phyloP scores from a whole-genome alignment of 805 yeast genomes.

The Barnettozyma siamensis region DNA sequence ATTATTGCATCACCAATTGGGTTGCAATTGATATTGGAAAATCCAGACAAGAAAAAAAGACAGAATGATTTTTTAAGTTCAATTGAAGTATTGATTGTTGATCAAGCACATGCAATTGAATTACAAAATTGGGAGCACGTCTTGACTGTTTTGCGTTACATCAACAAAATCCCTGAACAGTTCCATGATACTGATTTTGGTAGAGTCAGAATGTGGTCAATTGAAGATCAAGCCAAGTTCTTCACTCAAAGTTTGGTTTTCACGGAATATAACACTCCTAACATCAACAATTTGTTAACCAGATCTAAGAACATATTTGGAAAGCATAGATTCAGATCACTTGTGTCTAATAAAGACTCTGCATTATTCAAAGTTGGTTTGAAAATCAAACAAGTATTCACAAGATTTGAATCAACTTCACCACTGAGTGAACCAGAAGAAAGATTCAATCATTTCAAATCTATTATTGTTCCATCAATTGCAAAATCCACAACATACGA shows the following conservation, averaged over 20 bases:
- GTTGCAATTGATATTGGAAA: slow-evolving; percentile 69
- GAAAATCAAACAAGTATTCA: slow-evolving; percentile 61
- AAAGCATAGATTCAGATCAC: slow-evolving; percentile 48
- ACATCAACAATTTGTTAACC: slow-evolving; percentile 56
- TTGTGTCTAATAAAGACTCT: slow-evolving; percentile 40
- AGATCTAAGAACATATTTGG: slow-evolving; percentile 55
- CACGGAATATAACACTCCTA: slow-evolving; percentile 75
- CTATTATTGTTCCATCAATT: slow-evolving; percentile 68
- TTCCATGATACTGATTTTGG: slow-evolving; percentile 85
- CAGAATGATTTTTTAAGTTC: slow-evolving; percentile 84
- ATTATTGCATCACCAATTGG: slow-evolving; percentile 92
- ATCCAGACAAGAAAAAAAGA: slow-evolving; percentile 47
- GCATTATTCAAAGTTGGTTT: slow-evolving; percentile 62
- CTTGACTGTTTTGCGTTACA: slow-evolving; percentile 52
- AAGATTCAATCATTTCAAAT: slow-evolving; percentile 77
- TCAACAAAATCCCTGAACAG: slow-evolving; percentile 73
- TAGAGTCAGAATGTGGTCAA: slow-evolving; percentile 86
- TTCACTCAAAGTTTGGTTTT: slow-evolving; percentile 78
- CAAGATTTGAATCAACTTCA: slow-evolving; percentile 54
- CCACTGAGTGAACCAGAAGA: slow-evolving; percentile 69
- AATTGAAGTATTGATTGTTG: slow-evolving; percentile 74
- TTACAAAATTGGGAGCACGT: slow-evolving; percentile 94
- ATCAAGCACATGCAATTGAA: slow-evolving; percentile 78
- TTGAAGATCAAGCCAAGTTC: slow-evolving; percentile 69
- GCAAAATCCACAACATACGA: slow-evolving; percentile 52